phyloP scores from a whole-genome alignment of 2,329 filamentous ascomycete genomes.

The Lachnum nothofagi region DNA sequence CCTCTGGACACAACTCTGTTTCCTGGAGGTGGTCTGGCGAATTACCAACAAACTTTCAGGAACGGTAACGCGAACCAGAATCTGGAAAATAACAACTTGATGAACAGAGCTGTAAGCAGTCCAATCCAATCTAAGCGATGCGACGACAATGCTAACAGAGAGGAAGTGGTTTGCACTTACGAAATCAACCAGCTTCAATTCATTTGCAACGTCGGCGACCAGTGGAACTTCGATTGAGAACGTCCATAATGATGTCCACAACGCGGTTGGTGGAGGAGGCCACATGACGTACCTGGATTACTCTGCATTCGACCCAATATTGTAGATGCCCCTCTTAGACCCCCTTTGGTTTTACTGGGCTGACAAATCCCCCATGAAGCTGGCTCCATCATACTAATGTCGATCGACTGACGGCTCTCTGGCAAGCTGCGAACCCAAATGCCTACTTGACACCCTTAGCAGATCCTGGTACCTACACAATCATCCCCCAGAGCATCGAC shows the following conservation, averaged over 20 bases:
- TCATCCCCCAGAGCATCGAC: neutral
- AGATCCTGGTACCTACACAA: slow-evolving; percentile 29
- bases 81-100: slow-evolving; percentile 17
- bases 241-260: slow-evolving; percentile 42
- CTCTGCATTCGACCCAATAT: slow-evolving; percentile 69
- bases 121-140: neutral
- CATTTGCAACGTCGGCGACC: slow-evolving; percentile 39
- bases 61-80: neutral
- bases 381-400: slow-evolving; percentile 46
- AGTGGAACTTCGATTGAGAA: slow-evolving; percentile 40
- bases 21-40: slow-evolving; percentile 29
- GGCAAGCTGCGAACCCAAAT: slow-evolving; percentile 68
- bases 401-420: slow-evolving; percentile 69
- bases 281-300: slow-evolving; percentile 67
- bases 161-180: slow-evolving; percentile 41
- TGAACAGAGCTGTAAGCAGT: slow-evolving; percentile 32
- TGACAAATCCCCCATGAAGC: neutral
- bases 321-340: slow-evolving; percentile 21
- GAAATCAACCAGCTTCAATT: slow-evolving; percentile 34
- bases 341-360: neutral
- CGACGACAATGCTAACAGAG: slow-evolving; percentile 1
- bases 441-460: slow-evolving; percentile 49
- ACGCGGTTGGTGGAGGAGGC: slow-evolving; percentile 41
- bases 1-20: slow-evolving; percentile 34
- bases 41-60: slow-evolving; percentile 24